A percentile compares a stretch with the other conserved stretches of the same genome.
phyloP scores from a whole-genome alignment of 2,329 filamentous ascomycete genomes.

The Fusarium sterilihyphosum region DNA sequence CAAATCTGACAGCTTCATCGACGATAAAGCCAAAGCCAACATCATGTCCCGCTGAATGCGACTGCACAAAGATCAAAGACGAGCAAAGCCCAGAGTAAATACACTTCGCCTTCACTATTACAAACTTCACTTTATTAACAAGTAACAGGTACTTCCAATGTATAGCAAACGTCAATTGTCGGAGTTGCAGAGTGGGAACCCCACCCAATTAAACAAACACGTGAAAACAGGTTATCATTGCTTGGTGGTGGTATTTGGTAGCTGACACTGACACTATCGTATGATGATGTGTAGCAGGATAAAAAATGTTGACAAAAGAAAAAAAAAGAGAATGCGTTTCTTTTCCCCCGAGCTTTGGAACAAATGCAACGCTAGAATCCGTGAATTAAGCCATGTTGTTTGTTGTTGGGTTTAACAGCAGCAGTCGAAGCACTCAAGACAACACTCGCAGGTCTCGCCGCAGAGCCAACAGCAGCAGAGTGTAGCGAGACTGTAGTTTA shows the following conservation, averaged over 20 bases:
- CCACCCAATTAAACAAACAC: neutral
- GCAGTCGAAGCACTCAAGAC: constrained; percentile 53
- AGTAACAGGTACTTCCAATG: constrained; percentile 48
- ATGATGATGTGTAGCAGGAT: neutral
- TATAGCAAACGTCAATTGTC: constrained; percentile 46
- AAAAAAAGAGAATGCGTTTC: neutral
- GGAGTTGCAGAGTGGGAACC: constrained; percentile 10
- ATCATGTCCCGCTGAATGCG: constrained; percentile 29
- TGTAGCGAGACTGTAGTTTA: constrained; percentile 48
- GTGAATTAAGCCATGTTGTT: neutral
- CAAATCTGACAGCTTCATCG: constrained; percentile 14
- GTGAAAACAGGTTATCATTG: neutral
- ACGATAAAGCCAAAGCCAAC: neutral
- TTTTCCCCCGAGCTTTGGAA: neutral
- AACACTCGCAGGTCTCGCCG: constrained; percentile 56
- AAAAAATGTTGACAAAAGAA: neutral
- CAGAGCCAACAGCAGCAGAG: constrained; percentile 58
- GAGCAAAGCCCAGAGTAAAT: constrained; percentile 47
- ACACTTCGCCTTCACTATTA: neutral
- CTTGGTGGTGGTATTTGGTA: constrained; percentile 18
- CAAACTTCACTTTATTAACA: neutral
- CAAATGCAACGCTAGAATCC: constrained; percentile 9
- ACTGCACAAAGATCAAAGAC: constrained; percentile 39
- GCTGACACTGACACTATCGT: neutral
- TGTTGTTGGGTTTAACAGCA: constrained; percentile 46